phyloP scores from a whole-genome alignment of 148 eudicot species.

The Chenopodium quinoa region DNA sequence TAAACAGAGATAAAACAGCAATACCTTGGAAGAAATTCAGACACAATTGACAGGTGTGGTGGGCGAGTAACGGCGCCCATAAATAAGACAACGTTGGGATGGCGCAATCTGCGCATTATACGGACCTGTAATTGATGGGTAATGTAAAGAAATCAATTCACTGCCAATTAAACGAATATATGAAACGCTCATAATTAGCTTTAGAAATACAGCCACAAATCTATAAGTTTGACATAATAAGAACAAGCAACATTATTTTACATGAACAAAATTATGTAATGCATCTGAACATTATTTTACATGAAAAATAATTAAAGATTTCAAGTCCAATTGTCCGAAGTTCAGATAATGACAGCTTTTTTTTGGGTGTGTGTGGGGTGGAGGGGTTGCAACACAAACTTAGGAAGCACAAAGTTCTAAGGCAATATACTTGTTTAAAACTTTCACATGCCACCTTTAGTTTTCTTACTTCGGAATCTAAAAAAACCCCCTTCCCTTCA shows the following conservation, averaged over 20 bases:
- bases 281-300: no score
- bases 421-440: not conserved
- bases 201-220: not conserved
- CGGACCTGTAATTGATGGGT: slow-evolving; percentile 57
- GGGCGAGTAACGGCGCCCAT: slow-evolving; percentile 99
- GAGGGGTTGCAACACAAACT: no score
- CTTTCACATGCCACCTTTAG: not conserved
- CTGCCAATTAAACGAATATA: slow-evolving; percentile 2
- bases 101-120: slow-evolving; percentile 94
- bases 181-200: not conserved
- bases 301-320: no score
- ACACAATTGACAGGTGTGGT: slow-evolving; percentile 88
- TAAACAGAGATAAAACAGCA: slow-evolving; percentile 1
- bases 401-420: no score
- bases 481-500: not conserved
- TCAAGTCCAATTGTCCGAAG: no score
- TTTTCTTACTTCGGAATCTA: not conserved
- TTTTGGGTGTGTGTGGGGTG: no score
- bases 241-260: not conserved
- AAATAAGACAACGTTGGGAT: slow-evolving; percentile 93
- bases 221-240: not conserved
- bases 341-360: no score
- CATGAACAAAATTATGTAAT: no score
- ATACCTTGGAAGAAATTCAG: slow-evolving; percentile 96
- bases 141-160: slow-evolving; percentile 9